Percentiles rank a stretch among this genome's conserved stretches.
Evolutionary conservation across 371 early-diverging fungal genomes (phyloP).

Genomic region (Mucor mucedo): DNA sequence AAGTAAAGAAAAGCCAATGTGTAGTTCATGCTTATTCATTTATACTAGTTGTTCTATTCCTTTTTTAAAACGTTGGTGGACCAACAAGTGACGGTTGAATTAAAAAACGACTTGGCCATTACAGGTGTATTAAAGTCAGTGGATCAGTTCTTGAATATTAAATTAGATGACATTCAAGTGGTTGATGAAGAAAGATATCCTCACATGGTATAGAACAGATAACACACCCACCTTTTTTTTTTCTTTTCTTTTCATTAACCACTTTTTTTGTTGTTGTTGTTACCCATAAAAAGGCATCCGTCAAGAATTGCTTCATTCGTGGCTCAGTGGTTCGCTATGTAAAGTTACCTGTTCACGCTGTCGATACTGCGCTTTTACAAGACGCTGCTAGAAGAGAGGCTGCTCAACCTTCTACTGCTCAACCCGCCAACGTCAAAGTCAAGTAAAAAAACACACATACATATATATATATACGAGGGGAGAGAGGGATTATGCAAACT

Average conservation of each 20-base stretch:
- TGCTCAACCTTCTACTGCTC: slow-evolving; percentile 63
- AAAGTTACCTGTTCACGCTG: slow-evolving; percentile 84
- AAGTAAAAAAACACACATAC: slow-evolving; percentile 35
- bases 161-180: slow-evolving; percentile 90
- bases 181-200: slow-evolving; percentile 91
- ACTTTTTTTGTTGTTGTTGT: background rate
- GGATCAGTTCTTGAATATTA: slow-evolving; percentile 98
- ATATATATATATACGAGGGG: too few species aligned
- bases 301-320: slow-evolving; percentile 97
- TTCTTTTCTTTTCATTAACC: too few species aligned
- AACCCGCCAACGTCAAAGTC: slow-evolving; percentile 55
- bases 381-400: slow-evolving; percentile 95
- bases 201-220: slow-evolving; percentile 81
- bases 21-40: too few species aligned
- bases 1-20: background rate
- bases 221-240: too few species aligned
- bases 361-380: slow-evolving; percentile 94
- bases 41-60: slow-evolving; percentile 97
- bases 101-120: slow-evolving; percentile 97
- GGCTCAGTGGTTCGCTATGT: slow-evolving; percentile 99
- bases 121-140: slow-evolving; percentile 93
- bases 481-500: too few species aligned
- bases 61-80: slow-evolving; percentile 99
- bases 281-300: slow-evolving; percentile 68
- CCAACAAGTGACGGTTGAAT: slow-evolving; percentile 93